Conservation (phyloP, 345 rosid species). For the Rhodomyrtus tomentosa region DNA sequence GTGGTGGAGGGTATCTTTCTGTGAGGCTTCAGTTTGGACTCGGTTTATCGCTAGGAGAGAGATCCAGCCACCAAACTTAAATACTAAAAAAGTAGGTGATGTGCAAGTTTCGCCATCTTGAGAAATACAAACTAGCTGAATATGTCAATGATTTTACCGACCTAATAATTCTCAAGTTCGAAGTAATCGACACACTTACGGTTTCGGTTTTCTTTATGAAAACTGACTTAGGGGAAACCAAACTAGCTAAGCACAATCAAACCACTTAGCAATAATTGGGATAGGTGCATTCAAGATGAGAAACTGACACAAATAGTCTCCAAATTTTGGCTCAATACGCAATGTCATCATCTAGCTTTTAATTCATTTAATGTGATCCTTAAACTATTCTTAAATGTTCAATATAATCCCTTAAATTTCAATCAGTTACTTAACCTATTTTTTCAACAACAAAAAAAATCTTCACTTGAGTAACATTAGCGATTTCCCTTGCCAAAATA, state of each 20-base stretch:
- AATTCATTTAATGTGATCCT: too few relatives aligned
- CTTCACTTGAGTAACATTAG: too few relatives aligned
- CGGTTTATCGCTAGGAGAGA: too few relatives aligned
- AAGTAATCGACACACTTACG: background rate
- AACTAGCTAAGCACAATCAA: background rate
- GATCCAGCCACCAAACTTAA: background rate
- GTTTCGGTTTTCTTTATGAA: background rate
- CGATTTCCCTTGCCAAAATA: too few relatives aligned
- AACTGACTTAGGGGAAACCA: background rate
- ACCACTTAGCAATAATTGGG: background rate
- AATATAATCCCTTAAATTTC: too few relatives aligned
- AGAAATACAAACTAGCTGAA: background rate
- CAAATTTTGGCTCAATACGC: too few relatives aligned
- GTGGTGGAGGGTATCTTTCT: background rate
- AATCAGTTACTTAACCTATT: too few relatives aligned
- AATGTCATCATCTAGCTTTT: background rate
- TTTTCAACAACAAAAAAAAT: too few relatives aligned
- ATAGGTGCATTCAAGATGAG: background rate
- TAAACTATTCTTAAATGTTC: too few relatives aligned
- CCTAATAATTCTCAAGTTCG: background rate
- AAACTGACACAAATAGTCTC: too few relatives aligned
- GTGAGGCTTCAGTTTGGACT: background rate
- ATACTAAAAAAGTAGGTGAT: background rate
- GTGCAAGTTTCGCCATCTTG: background rate
- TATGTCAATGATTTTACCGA: background rate